Conservation (phyloP, 306 rosid species). For the Quercus wislizeni region DNA sequence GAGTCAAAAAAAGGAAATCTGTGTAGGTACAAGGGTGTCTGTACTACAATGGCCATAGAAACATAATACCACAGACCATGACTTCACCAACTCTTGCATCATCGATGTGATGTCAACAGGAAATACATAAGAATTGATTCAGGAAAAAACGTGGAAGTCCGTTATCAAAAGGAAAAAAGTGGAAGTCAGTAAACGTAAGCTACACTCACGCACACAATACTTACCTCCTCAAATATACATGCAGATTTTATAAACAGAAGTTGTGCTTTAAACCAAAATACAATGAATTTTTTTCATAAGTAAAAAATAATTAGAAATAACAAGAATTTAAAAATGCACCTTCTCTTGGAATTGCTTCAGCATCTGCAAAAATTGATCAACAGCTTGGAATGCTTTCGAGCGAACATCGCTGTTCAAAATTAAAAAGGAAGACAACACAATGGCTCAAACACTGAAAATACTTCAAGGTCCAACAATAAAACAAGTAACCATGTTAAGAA, state of each 20-base stretch:
- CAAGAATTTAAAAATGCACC: slow-evolving; percentile 48
- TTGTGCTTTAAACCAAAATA: slow-evolving; percentile 14
- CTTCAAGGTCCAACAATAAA: neutral
- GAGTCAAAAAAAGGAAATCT: neutral
- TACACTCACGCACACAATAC: neutral
- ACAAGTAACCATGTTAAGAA: neutral
- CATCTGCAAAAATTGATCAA: slow-evolving; percentile 85
- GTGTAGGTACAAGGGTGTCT: neutral
- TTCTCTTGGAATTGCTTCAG: slow-evolving; percentile 79
- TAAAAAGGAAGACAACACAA: slow-evolving; percentile 20
- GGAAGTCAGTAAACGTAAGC: neutral
- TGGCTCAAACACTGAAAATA: neutral
- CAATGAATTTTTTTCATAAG: neutral
- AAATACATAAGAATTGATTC: neutral
- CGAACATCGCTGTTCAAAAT: slow-evolving; percentile 80
- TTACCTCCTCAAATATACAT: neutral
- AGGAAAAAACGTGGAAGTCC: neutral
- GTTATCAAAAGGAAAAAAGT: neutral
- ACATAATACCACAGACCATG: neutral
- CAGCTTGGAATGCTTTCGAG: slow-evolving; percentile 88
- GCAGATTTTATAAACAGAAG: neutral
- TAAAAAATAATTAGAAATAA: slow-evolving; percentile 12
- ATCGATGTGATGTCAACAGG: slow-evolving; percentile 17
- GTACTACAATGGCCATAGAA: neutral
- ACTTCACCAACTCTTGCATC: neutral